Evolutionary conservation across 768 basidiomycete genomes (phyloP).

Genomic region (Lentinus tigrinus): DNA sequence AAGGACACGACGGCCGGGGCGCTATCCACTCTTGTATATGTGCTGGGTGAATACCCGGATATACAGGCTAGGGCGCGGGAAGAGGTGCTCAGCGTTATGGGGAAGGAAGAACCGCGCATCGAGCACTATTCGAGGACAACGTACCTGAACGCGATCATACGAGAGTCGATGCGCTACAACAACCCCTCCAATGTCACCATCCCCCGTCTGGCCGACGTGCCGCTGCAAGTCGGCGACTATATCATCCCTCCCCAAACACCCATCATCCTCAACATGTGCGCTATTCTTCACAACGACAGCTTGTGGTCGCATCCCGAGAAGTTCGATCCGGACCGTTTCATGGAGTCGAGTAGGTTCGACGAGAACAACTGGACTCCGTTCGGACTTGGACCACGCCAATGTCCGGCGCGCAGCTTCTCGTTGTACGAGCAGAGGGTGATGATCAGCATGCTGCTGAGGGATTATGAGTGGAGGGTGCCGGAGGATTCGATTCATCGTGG

Average conservation of each 20-base stretch:
- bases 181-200: constrained; percentile 25
- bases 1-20: constrained; percentile 41
- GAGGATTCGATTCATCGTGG: constrained; percentile 25
- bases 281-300: constrained; percentile 34
- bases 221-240: constrained; percentile 32
- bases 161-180: constrained; percentile 38
- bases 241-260: constrained; percentile 31
- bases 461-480: constrained; percentile 35
- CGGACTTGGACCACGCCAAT: constrained; percentile 20
- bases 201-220: constrained; percentile 26
- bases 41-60: constrained; percentile 37
- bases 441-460: constrained; percentile 31
- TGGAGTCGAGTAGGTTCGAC: constrained; percentile 22
- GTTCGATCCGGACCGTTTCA: constrained; percentile 54
- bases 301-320: constrained; percentile 46
- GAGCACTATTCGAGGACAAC: constrained; percentile 29
- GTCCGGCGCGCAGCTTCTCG: constrained; percentile 26
- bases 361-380: constrained; percentile 2
- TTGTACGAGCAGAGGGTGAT: constrained; percentile 34
- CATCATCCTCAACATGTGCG: constrained; percentile 32
- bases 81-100: constrained; percentile 34
- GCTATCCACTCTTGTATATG: constrained; percentile 35
- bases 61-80: constrained; percentile 35
- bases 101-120: constrained; percentile 29
- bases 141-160: constrained; percentile 38